Percentiles rank a stretch among this genome's conserved stretches.
Conservation (phyloP, 805 yeast genomes). For the Suhomyces sp. region DNA sequence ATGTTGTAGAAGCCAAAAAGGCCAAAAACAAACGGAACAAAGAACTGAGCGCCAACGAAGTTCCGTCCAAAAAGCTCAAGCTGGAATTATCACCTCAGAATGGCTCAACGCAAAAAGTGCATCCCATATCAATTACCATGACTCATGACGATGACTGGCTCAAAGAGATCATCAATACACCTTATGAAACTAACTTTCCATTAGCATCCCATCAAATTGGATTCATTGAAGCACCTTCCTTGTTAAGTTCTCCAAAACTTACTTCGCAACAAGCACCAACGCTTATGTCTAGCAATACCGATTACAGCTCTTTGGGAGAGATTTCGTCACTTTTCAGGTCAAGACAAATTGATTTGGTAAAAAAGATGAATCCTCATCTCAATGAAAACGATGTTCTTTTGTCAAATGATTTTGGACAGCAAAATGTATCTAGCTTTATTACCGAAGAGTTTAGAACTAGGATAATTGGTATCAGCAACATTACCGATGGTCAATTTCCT, state of each 20-base stretch:
- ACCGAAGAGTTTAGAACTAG: constrained; percentile 46
- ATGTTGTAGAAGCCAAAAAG: constrained; percentile 1
- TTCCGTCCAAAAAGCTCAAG: constrained; percentile 5
- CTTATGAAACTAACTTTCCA: constrained; percentile 58
- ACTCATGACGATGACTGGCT: constrained; percentile 56
- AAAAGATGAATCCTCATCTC: constrained; percentile 30
- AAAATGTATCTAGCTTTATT: constrained; percentile 11
- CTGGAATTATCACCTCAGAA: background rate
- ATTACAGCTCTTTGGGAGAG: constrained; percentile 29
- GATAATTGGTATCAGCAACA: constrained; percentile 52
- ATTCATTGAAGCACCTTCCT: constrained; percentile 41
- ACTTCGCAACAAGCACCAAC: constrained; percentile 12
- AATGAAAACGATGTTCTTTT: background rate
- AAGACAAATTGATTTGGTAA: constrained; percentile 64
- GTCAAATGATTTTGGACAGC: constrained; percentile 3
- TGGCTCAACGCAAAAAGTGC: background rate
- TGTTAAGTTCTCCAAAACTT: constrained; percentile 7
- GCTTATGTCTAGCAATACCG: constrained; percentile 16
- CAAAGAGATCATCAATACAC: constrained; percentile 65
- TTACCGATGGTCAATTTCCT: constrained; percentile 65
- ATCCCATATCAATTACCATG: constrained; percentile 6
- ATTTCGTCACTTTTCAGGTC: constrained; percentile 60
- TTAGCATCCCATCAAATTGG: constrained; percentile 57
- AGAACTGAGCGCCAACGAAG: background rate
- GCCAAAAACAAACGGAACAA: background rate